Percentiles rank a stretch among this genome's conserved stretches.
phyloP scores from a whole-genome alignment of 1,284 basidiomycete species.

The Cryptococcus hybrid region DNA sequence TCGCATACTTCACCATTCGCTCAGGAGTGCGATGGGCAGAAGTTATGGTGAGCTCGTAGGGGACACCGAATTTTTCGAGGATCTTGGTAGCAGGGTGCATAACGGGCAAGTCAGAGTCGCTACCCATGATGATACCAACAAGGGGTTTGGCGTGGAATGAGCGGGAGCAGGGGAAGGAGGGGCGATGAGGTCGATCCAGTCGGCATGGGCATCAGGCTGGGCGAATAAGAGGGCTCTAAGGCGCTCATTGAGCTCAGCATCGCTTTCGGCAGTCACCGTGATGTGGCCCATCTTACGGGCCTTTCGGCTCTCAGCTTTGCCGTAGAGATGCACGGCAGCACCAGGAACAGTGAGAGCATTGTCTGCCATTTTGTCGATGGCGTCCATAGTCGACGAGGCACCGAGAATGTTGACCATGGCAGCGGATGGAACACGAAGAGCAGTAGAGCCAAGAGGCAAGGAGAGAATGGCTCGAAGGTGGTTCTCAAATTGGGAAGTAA shows the following conservation, averaged over 20 bases:
- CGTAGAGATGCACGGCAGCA: constrained; percentile 85
- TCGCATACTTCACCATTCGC: constrained; percentile 79
- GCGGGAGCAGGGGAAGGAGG: constrained; percentile 47
- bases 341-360: constrained; percentile 68
- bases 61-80: constrained; percentile 62
- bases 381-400: constrained; percentile 62
- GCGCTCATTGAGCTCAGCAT: constrained; percentile 68
- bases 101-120: constrained; percentile 92
- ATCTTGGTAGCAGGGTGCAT: constrained; percentile 74
- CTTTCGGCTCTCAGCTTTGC: constrained; percentile 82
- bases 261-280: constrained; percentile 80
- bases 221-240: constrained; percentile 69
- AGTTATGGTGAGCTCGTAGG: constrained; percentile 62
- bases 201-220: constrained; percentile 58
- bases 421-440: constrained; percentile 80
- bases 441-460: constrained; percentile 85
- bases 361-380: constrained; percentile 56
- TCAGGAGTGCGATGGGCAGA: constrained; percentile 95
- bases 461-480: constrained; percentile 94
- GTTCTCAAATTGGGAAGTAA: constrained; percentile 96
- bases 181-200: constrained; percentile 58
- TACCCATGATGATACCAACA: constrained; percentile 97
- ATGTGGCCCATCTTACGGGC: constrained; percentile 99
- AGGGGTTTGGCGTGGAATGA: constrained; percentile 69
- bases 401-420: constrained; percentile 97